Base-by-base conservation (phyloP, 2,329 filamentous ascomycete genomes). In the Acarospora socialis region DNA sequence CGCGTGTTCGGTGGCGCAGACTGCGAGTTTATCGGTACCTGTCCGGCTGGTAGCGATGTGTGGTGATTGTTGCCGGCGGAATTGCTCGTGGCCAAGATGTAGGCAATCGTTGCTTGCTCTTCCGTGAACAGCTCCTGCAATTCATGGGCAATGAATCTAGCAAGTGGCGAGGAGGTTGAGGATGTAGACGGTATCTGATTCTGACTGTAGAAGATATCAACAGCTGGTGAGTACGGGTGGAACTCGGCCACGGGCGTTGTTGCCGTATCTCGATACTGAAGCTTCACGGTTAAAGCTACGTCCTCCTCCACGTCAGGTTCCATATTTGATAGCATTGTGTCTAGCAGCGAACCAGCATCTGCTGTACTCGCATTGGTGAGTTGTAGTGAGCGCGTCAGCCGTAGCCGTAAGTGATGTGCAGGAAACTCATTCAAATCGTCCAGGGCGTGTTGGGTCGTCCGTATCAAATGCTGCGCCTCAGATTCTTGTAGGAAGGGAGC, bases 381-480 rank as follows among this genome's bases (percentile, higher is more conserved):
- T 5, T 49, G 42, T 5, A 42, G 23, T 6, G 50, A 49, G 31
- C 68, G 59, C 3, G 65, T 61, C 21, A 79, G 62, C 43, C 79
- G 70, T 16, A 90, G 64, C 24, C 80, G 76, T 24, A 94, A 63
- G 48, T 86, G 82, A 50, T 93, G 82, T 1, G 79, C 75, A 0
- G 81, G 76, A 50, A 92, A 87, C 45, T 87, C 81, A 47, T 87
- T 86, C 37, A 84, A 68, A 46, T 83, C 79, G 54, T 94, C 84
- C 34, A 95, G 70, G 7, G 79, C 76, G 54, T 83, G 75, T 49
- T 95, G 84, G 0, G 83, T 84, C n/a, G 77, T 68, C 36, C 75
- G 77, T 29, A 92, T 59, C 8, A 94, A 67, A 46, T 76, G 69
- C 47, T 79, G 70, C 2, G 75, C 74, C 47, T 92, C 81, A 24